Base-by-base conservation (phyloP, 192 early-diverging fungal genomes). In the Podila clonocystis region DNA sequence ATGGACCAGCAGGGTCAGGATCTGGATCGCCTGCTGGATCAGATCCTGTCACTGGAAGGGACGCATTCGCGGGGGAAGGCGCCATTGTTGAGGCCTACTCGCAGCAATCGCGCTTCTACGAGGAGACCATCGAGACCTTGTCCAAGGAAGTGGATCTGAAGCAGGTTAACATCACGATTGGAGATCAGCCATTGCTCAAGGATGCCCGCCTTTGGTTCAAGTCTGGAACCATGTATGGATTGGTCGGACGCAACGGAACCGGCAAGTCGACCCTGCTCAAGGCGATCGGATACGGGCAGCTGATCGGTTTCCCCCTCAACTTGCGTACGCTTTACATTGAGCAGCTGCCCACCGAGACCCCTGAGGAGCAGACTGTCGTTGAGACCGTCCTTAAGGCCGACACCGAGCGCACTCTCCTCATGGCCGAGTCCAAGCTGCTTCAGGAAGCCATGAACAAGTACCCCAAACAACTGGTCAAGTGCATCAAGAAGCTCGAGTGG, bases 291-390 rank as follows among this genome's bases (percentile, higher is more conserved):
- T 69, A 91, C 30, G 86, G 87, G 12, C 68, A 84, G 15, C 68
- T 98, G 20, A 87, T 95, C 30, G 97, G 97, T 2, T 91, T 95
- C 38, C 96, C 97, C 0, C 86, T 89, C 41, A 96, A 96, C 80
- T 75, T 97, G 62, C 79, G 87, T 48, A 91, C 93, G 4, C 84
- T 96, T 26, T 93, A 95, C 73, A 91, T 98, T 64, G 91, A 93
- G 72, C 96, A 97, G 74, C 73, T 96, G 50, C 91, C 93, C 33
- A 89, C 88, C 12, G 83, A 86, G 33, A 82, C 75, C 11, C 77
- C 77, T 11, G 77, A 72, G 48, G 62, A 69, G 9, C 70, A 78
- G 49, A 89, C 77, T 63, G 87, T 92, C 2, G 62, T 96, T 0
- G 89, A 91, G 33, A 82, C 89, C 0, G 90, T 95, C 17, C 67